Conservation (phyloP, 148 eudicot genomes). For the Heliamphora exappendiculata region DNA sequence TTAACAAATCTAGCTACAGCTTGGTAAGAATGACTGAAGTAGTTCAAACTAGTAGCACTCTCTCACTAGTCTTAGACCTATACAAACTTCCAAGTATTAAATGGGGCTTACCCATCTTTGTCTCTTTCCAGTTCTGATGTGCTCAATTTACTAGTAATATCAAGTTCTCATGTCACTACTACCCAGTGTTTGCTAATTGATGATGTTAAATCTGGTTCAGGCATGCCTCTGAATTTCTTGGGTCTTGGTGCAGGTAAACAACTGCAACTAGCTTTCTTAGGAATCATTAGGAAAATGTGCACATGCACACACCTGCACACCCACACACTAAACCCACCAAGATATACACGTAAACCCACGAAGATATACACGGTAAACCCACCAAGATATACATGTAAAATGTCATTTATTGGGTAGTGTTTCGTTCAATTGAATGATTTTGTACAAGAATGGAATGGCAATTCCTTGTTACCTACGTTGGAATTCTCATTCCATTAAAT, state of each 20-base stretch:
- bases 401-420: no score
- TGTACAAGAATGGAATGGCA: no score
- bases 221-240: slow-evolving; percentile 59
- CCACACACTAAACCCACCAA: no score
- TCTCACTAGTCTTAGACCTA: neutral
- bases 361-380: no score
- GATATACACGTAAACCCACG: no score
- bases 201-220: slow-evolving; percentile 24
- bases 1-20: neutral
- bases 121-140: neutral
- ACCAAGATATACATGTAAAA: no score
- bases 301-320: no score
- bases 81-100: neutral
- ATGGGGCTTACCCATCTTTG: neutral
- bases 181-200: slow-evolving; percentile 8
- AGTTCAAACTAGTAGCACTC: neutral
- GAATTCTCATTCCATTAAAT: no score
- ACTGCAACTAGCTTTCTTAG: neutral
- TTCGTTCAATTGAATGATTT: no score
- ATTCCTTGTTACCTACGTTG: no score
- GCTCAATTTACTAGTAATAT: neutral
- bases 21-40: neutral
- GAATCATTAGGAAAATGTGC: no score
- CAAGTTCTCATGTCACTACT: neutral
- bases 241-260: slow-evolving; percentile 72